These are phyloP conservation scores for Exophiala dermatitidis DNA, from an alignment of 2,329 filamentous ascomycete genomes.

Conservation along the genomic window DNA sequence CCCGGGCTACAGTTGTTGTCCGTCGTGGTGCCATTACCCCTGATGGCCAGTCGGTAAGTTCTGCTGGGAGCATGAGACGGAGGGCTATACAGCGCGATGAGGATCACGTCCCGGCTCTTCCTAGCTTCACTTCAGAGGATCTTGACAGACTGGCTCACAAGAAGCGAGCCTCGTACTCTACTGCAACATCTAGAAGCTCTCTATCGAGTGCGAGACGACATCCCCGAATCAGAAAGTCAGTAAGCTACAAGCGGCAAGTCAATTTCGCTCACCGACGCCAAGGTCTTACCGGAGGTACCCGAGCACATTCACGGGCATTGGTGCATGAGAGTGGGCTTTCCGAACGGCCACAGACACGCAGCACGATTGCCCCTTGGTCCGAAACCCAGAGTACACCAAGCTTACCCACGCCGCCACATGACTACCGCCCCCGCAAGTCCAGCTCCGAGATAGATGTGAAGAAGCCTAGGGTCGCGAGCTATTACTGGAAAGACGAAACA, in stretches of 20 bases:
- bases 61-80: conserved; percentile 14
- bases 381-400: conserved; percentile 34
- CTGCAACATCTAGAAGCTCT: conserved; percentile 39
- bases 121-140: conserved; percentile 20
- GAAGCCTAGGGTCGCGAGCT: conserved; percentile 38
- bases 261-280: conserved; percentile 54
- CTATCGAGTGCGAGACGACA: conserved; percentile 43
- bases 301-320: conserved; percentile 13
- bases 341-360: conserved; percentile 28
- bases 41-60: conserved; percentile 33
- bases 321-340: conserved; percentile 25
- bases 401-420: conserved; percentile 36
- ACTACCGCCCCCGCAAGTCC: conserved; percentile 32
- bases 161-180: conserved; percentile 23
- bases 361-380: conserved; percentile 18
- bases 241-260: conserved; percentile 54
- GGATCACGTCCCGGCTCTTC: conserved; percentile 18
- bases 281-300: conserved; percentile 28
- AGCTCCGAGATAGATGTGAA: conserved; percentile 33
- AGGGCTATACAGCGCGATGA: conserved; percentile 7
- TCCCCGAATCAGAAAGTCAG: conserved; percentile 37
- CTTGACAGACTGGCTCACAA: conserved; percentile 19
- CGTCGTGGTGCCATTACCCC: conserved; percentile 45
- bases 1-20: conserved; percentile 62
- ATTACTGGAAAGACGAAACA: conserved; percentile 66